phyloP scores from a whole-genome alignment of 805 yeast species.

The Candida namnaoensis region DNA sequence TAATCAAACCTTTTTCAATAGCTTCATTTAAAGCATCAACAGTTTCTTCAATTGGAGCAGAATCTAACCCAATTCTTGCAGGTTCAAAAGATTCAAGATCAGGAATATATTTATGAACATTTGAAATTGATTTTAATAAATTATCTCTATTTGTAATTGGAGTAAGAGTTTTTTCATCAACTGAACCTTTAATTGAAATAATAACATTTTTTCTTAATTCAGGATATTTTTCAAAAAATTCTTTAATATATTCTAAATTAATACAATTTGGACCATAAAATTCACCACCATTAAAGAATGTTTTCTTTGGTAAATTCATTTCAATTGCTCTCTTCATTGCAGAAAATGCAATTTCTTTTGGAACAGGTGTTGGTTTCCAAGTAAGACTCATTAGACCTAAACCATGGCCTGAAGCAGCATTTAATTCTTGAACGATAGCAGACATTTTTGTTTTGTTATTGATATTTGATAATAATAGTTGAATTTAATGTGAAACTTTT shows the following conservation, averaged over 20 bases:
- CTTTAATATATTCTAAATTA: constrained; percentile 49
- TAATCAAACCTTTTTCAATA: constrained; percentile 56
- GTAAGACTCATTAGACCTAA: constrained; percentile 82
- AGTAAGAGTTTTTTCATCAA: constrained; percentile 22
- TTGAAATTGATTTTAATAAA: constrained; percentile 39
- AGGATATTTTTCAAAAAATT: constrained; percentile 51
- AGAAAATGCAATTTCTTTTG: constrained; percentile 43
- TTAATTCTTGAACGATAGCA: too few species aligned
- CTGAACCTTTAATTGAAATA: constrained; percentile 64
- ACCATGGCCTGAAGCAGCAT: constrained; percentile 27
- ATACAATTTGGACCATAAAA: constrained; percentile 54
- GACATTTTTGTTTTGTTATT: too few species aligned
- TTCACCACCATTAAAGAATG: constrained; percentile 65
- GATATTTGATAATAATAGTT: too few species aligned
- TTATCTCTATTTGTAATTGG: constrained; percentile 46
- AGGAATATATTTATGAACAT: constrained; percentile 29
- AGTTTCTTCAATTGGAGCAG: constrained; percentile 49
- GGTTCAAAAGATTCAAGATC: constrained; percentile 55
- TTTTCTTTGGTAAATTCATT: constrained; percentile 29
- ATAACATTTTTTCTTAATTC: constrained; percentile 46
- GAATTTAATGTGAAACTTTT: too few species aligned
- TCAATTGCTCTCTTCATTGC: constrained; percentile 45
- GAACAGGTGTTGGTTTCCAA: constrained; percentile 51
- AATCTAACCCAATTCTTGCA: constrained; percentile 56
- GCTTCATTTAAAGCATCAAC: constrained; percentile 47